Evolutionary conservation across 805 yeast species (phyloP).

Genomic region (Suhomyces xylopsoci): DNA sequence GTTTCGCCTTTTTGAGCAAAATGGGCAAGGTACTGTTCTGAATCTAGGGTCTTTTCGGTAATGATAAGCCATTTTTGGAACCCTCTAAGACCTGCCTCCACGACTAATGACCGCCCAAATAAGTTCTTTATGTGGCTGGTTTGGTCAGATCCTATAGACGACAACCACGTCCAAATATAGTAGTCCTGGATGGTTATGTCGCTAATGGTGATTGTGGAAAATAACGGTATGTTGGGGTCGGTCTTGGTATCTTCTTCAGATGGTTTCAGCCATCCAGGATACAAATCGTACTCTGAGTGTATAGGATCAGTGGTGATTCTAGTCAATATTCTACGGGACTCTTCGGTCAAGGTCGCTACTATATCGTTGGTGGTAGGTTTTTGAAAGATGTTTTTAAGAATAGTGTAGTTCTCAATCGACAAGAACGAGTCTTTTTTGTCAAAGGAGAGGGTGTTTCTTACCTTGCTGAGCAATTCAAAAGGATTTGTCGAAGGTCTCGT

Average conservation of each 20-base stretch:
- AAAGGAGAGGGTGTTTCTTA: constrained; percentile 54
- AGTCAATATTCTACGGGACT: constrained; percentile 59
- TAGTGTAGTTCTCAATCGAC: constrained; percentile 73
- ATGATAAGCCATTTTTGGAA: constrained; percentile 75
- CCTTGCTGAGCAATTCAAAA: constrained; percentile 55
- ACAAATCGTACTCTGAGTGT: constrained; percentile 33
- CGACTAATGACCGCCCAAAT: constrained; percentile 79
- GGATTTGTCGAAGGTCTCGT: constrained; percentile 48
- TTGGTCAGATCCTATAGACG: constrained; percentile 72
- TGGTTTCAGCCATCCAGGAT: constrained; percentile 38
- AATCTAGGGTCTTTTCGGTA: constrained; percentile 57
- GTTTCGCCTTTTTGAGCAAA: constrained; percentile 12
- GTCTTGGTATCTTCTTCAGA: constrained; percentile 11
- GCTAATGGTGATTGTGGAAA: constrained; percentile 41
- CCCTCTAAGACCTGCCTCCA: constrained; percentile 79
- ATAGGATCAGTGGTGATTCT: constrained; percentile 36
- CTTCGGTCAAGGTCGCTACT: constrained; percentile 64
- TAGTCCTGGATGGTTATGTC: constrained; percentile 79
- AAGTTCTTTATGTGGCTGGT: constrained; percentile 58
- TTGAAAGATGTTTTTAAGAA: constrained; percentile 69
- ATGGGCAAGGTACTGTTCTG: constrained; percentile 30
- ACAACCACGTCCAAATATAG: constrained; percentile 89
- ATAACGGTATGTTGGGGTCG: constrained; percentile 34
- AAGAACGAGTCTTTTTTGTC: constrained; percentile 67
- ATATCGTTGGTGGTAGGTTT: constrained; percentile 51